These are phyloP conservation scores for Candida golubevii DNA, from an alignment of 805 yeast genomes.

Conservation along the genomic window DNA sequence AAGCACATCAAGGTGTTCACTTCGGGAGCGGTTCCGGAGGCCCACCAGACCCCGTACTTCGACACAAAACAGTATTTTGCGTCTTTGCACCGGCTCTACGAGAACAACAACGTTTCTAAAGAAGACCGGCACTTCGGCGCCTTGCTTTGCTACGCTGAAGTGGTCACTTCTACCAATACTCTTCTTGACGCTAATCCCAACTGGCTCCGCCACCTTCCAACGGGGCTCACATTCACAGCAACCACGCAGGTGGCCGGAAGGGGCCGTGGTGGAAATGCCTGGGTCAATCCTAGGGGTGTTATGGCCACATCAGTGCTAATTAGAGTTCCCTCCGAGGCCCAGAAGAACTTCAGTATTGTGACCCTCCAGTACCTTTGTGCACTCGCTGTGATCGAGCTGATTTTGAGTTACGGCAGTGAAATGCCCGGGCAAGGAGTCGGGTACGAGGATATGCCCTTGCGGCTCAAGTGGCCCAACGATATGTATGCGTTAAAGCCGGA, in stretches of 20 bases:
- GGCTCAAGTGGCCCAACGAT: conserved; percentile 97
- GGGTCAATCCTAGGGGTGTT: conserved; percentile 95
- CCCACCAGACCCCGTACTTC: conserved; percentile 66
- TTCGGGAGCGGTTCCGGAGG: conserved; percentile 43
- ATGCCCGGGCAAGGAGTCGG: conserved; percentile 43
- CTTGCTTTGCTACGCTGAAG: conserved; percentile 73
- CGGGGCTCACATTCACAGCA: conserved; percentile 68
- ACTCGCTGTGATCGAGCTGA: conserved; percentile 77
- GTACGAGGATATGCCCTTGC: conserved; percentile 71
- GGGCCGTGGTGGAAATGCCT: conserved; percentile 91
- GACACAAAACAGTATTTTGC: conserved; percentile 54
- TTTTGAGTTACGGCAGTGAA: conserved; percentile 50
- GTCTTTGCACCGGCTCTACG: conserved; percentile 33
- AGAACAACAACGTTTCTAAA: conserved; percentile 19
- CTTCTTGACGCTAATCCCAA: conserved; percentile 69
- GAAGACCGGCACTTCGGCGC: conserved; percentile 50
- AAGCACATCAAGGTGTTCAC: conserved; percentile 52
- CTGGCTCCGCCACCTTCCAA: conserved; percentile 57
- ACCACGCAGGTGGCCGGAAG: conserved; percentile 85
- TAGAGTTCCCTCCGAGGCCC: conserved; percentile 46
- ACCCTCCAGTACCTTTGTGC: conserved; percentile 84
- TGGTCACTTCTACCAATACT: conserved; percentile 81
- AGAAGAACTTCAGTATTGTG: conserved; percentile 55
- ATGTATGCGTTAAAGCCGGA: conserved; percentile 71
- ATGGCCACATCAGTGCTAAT: conserved; percentile 74